Conservation (phyloP, 2,329 filamentous ascomycete species). For the Cytospora piceicola region DNA sequence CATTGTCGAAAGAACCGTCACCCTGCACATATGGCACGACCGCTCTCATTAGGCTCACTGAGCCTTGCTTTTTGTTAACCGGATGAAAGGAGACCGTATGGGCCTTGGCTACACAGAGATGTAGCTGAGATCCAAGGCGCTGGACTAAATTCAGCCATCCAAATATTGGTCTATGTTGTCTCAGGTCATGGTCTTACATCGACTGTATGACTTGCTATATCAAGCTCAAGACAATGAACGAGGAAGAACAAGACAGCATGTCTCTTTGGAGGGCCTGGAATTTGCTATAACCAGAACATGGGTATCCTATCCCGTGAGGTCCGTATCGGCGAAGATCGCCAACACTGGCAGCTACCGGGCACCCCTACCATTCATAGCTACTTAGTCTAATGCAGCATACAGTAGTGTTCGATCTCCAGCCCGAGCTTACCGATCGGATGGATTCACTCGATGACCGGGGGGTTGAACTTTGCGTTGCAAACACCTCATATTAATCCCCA, state of each 20-base stretch:
- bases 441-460: conserved; percentile 4
- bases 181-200: not conserved
- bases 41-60: not conserved
- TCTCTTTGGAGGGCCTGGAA: not conserved
- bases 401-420: conserved; percentile 6
- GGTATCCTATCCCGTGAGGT: not conserved
- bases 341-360: conserved; percentile 12
- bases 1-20: conserved; percentile 9
- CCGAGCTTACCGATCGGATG: conserved; percentile 10
- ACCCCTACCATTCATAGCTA: conserved; percentile 20
- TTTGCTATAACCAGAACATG: not conserved
- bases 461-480: not conserved
- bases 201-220: not conserved
- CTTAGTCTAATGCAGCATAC: conserved; percentile 15
- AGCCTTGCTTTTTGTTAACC: not conserved
- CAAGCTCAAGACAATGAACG: conserved; percentile 3
- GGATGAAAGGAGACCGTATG: not conserved
- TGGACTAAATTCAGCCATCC: not conserved
- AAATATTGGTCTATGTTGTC: not conserved
- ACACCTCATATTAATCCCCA: not conserved
- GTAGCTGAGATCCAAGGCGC: conserved; percentile 11
- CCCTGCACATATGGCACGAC: not conserved
- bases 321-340: conserved; percentile 8
- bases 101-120: not conserved
- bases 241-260: conserved; percentile 17